Evolutionary conservation across 805 yeast species (phyloP).

Genomic region (Yamadazyma tumulicola): DNA sequence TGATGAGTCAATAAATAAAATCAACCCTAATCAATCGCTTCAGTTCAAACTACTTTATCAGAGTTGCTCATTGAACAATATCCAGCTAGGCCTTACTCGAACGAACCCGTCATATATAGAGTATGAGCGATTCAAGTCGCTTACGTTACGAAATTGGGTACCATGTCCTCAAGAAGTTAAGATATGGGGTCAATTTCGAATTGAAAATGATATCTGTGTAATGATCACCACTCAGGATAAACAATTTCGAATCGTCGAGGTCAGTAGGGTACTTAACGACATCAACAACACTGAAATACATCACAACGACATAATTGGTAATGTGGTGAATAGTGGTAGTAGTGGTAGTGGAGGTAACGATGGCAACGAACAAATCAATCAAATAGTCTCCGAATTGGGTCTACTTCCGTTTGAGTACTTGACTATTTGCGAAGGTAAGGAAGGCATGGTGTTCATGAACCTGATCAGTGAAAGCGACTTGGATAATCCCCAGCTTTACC

Average conservation of each 20-base stretch:
- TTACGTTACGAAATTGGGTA: constrained; percentile 4
- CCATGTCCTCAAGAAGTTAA: constrained; percentile 7
- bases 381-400: constrained; percentile 7
- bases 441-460: constrained; percentile 12
- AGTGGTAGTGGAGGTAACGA: too few species aligned
- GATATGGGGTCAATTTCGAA: constrained; percentile 11
- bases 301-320: background rate
- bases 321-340: too few species aligned
- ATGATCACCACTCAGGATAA: constrained; percentile 11
- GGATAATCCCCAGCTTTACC: constrained; percentile 15
- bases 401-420: constrained; percentile 13
- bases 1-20: background rate
- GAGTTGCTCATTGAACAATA: constrained; percentile 5
- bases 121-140: constrained; percentile 8
- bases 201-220: constrained; percentile 5
- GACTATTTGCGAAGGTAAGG: constrained; percentile 8
- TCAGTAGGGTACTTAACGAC: constrained; percentile 1
- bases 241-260: constrained; percentile 9
- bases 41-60: constrained; percentile 9
- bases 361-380: constrained; percentile 4
- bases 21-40: constrained; percentile 4
- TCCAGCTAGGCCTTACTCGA: constrained; percentile 10
- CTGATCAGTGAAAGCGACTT: constrained; percentile 15
- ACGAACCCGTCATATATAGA: constrained; percentile 8
- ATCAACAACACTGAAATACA: background rate